Base-by-base conservation (phyloP, 1,284 basidiomycete species). In the Pseudozyma sp. region DNA sequence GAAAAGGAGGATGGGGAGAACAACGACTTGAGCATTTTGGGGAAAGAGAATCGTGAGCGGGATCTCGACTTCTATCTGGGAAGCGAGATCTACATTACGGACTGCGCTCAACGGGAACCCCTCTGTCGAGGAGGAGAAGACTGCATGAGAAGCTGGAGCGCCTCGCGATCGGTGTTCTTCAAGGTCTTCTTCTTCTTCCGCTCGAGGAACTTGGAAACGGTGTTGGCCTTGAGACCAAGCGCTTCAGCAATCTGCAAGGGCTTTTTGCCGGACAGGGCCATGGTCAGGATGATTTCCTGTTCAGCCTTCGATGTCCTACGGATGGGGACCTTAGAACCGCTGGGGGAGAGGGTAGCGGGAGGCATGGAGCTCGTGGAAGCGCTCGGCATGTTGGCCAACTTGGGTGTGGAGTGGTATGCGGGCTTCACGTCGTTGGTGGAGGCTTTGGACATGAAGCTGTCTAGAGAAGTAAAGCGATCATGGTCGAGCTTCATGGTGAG, bases 261-360 rank as follows among this genome's bases (percentile, higher is more conserved):
- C 7, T 6, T 37, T 33, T 52, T 59, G 33, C 66, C 66, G 14
- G 7, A 9, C 9, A 37, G 24, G 3, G 33, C 33, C 46, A 68
- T 45, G 14, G 13, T 19, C 9, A 54, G 17, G 48, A 68, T 68
- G 17, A 48, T 47, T 19, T 55, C 47, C 17, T 47, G 54, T 7
- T 68, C 60, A 0, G 19, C 17, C 2, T 62, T 51, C 39, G 52
- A 44, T 3, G 56, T 63, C 11, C 0, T 40, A 14, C 35, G 45
- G 40, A 19, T n/a, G 14, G 11, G 24, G 24, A 24, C 17, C 2
- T 62, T 51, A 39, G 52, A 44, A 3, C 52, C 59, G 5, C 0
- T 40, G 17, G 31, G 45, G 40, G 24, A 11, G 14, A 14, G 35
- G 14, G 35, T 37, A 37, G 35, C 35, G 35, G 35, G 4, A 37